These are phyloP conservation scores for Linaria vulgaris DNA, from an alignment of 257 asterid genomes.

Conservation along the genomic window DNA sequence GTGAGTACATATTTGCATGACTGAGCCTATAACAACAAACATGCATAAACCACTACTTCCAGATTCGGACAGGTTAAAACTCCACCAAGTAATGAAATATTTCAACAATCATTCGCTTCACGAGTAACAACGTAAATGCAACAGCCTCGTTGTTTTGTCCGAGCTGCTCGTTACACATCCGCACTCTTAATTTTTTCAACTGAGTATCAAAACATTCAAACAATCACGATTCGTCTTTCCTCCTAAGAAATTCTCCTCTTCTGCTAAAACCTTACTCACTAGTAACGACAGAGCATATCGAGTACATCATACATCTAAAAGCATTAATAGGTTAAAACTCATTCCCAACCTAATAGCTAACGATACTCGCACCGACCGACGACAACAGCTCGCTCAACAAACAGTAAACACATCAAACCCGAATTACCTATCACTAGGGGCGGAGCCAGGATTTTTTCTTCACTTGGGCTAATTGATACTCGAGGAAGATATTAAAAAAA, in stretches of 20 bases:
- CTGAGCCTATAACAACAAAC: slow-evolving; percentile 3
- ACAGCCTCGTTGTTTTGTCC: not conserved
- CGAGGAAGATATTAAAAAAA: too few species aligned
- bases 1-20: slow-evolving; percentile 11
- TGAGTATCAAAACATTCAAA: too few species aligned
- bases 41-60: not conserved
- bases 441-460: too few species aligned
- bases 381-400: too few species aligned
- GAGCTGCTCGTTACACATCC: not conserved
- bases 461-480: too few species aligned
- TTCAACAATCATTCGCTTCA: not conserved
- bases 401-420: not conserved
- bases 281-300: not conserved
- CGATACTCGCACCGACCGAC: too few species aligned
- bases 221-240: not conserved
- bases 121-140: not conserved
- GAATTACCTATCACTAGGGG: slow-evolving; percentile 67
- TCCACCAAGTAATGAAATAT: too few species aligned
- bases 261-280: not conserved
- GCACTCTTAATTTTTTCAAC: slow-evolving; percentile 5
- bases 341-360: too few species aligned
- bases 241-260: not conserved
- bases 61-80: not conserved
- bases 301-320: not conserved
- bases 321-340: not conserved